Evolutionary conservation across 306 rosid genomes (phyloP).

Genomic region (Purshia tridentata): DNA sequence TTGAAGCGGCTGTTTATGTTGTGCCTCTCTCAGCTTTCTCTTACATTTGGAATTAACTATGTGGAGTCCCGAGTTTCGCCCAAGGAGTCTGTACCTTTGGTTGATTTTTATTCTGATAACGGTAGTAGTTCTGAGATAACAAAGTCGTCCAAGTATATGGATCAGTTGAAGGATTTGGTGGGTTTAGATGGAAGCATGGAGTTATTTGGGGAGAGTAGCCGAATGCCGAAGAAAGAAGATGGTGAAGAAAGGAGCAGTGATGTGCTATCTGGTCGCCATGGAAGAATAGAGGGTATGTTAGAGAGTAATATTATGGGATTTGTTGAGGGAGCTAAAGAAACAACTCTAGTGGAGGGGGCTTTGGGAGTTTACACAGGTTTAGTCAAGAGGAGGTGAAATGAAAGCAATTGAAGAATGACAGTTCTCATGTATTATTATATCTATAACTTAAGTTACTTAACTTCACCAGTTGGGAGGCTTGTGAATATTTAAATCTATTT

Average conservation of each 20-base stretch:
- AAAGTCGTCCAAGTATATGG: conserved; percentile 48
- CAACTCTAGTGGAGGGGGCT: conserved; percentile 25
- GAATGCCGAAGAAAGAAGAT: conserved; percentile 13
- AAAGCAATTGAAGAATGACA: background rate
- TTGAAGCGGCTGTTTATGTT: conserved; percentile 39
- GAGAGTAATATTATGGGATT: conserved; percentile 37
- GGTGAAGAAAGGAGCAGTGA: conserved; percentile 14
- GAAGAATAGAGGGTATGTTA: conserved; percentile 28
- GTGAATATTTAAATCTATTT: background rate
- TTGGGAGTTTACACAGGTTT: conserved; percentile 39
- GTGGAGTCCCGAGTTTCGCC: conserved; percentile 25
- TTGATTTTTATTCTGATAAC: conserved; percentile 40
- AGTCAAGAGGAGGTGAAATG: conserved; percentile 48
- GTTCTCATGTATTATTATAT: background rate
- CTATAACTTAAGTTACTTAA: too few species aligned
- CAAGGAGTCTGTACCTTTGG: conserved; percentile 47
- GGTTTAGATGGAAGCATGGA: conserved; percentile 31
- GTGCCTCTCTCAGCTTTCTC: conserved; percentile 40
- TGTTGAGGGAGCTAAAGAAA: conserved; percentile 28
- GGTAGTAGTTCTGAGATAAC: conserved; percentile 36
- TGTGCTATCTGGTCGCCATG: conserved; percentile 14
- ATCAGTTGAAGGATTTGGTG: conserved; percentile 52
- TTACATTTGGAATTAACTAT: conserved; percentile 31
- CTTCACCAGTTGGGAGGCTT: background rate
- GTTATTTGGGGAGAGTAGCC: background rate